phyloP scores from a whole-genome alignment of 2,329 filamentous ascomycete species.

The Trematosphaeria pertusa region DNA sequence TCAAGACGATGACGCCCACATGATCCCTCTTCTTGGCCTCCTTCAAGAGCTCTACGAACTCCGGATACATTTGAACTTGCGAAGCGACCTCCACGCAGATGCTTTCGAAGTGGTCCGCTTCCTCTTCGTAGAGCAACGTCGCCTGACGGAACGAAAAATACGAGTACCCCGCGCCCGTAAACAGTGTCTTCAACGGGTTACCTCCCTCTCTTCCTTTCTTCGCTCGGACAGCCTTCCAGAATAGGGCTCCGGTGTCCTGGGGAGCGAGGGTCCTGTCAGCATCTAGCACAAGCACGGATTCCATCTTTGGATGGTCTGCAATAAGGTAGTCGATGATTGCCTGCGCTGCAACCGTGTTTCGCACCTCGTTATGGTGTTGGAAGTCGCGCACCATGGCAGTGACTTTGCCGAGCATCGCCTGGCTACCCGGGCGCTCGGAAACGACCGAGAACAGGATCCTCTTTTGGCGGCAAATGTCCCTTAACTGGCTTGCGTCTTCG shows the following conservation, averaged over 20 bases:
- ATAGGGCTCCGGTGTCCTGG: conserved; percentile 59
- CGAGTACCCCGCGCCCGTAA: conserved; percentile 58
- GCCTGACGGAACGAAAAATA: conserved; percentile 64
- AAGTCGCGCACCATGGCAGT: conserved; percentile 49
- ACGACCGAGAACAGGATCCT: conserved; percentile 56
- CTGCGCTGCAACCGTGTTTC: conserved; percentile 47
- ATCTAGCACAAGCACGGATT: conserved; percentile 64
- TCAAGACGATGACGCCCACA: conserved; percentile 60
- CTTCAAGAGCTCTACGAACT: conserved; percentile 57
- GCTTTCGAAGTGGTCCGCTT: conserved; percentile 49
- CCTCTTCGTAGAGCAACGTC: conserved; percentile 60
- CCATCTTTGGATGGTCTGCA: conserved; percentile 20
- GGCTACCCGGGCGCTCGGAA: not conserved
- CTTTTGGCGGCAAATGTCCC: conserved; percentile 53
- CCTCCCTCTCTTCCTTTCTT: not conserved
- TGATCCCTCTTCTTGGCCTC: conserved; percentile 38
- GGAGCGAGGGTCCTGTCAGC: conserved; percentile 63
- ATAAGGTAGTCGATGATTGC: conserved; percentile 45
- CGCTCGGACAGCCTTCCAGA: conserved; percentile 52
- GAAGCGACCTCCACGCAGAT: conserved; percentile 56
- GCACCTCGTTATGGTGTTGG: conserved; percentile 42
- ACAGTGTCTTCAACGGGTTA: conserved; percentile 54
- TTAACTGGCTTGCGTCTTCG: conserved; percentile 54
- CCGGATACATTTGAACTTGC: conserved; percentile 53
- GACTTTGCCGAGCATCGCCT: conserved; percentile 16